Percentiles rank a stretch among this genome's conserved stretches.
Evolutionary conservation across 371 early-diverging fungal genomes (phyloP).

Genomic region (Apophysomyces elegans): DNA sequence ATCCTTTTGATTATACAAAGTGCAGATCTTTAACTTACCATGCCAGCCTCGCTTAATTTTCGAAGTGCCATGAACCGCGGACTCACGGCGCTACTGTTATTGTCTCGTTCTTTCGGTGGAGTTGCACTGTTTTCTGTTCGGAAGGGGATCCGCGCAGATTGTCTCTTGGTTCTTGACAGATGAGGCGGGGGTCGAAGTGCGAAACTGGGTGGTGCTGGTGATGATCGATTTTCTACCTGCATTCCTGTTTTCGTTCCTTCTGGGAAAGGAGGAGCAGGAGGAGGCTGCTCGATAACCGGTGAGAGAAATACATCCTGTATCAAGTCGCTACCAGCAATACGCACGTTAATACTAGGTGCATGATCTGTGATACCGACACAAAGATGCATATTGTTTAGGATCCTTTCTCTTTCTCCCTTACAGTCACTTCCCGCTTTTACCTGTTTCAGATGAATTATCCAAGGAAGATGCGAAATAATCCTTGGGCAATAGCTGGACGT

Average conservation of each 20-base stretch:
- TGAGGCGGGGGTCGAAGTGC: slow-evolving; percentile 48
- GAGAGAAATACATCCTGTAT: slow-evolving; percentile 27
- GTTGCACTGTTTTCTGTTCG: background rate
- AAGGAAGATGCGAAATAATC: background rate
- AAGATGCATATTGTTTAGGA: background rate
- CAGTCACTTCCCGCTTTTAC: background rate
- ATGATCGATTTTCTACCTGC: background rate
- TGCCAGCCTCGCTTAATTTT: slow-evolving; percentile 43
- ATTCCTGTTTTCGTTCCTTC: slow-evolving; percentile 18
- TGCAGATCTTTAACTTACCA: slow-evolving; percentile 22
- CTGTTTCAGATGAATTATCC: background rate
- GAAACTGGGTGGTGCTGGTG: slow-evolving; percentile 20
- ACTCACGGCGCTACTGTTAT: slow-evolving; percentile 45
- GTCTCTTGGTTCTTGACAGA: slow-evolving; percentile 29
- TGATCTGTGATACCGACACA: background rate
- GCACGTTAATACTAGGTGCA: slow-evolving; percentile 27
- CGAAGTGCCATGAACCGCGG: slow-evolving; percentile 50
- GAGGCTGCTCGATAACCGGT: slow-evolving; percentile 21
- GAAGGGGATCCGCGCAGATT: slow-evolving; percentile 14
- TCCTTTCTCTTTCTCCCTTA: background rate
- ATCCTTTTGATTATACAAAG: background rate
- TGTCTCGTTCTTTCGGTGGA: slow-evolving; percentile 12
- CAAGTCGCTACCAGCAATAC: slow-evolving; percentile 23
- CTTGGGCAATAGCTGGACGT: background rate
- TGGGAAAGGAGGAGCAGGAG: slow-evolving; percentile 9